Base-by-base conservation (phyloP, 1,284 basidiomycete genomes). In the Naganishia sp. region DNA sequence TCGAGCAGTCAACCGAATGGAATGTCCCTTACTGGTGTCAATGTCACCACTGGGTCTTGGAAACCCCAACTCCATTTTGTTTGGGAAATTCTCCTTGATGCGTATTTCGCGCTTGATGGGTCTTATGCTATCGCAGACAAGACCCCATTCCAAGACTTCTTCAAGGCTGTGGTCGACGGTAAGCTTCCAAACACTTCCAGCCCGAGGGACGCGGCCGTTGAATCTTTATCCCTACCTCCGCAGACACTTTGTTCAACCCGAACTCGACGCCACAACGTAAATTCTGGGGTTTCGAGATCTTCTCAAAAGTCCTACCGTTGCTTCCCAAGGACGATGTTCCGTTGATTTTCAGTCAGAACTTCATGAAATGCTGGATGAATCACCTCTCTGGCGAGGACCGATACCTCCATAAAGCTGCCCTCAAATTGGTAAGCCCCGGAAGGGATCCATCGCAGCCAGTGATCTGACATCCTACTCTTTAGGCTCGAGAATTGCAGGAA, bases 321-420 rank as follows among this genome's bases (percentile, higher is more conserved):
- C 84, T 93, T 23, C 82, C 84, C 7, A 80, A 86, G 21, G 78
- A 84, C 28, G 87, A 87, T 60, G 83, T 94, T 72, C 88, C 92
- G 0, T 87, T 92, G 83, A 83, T 98, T 21, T 96, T 98, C 79
- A 95, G 92, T 13, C 89, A 89, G 72, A 95, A 97, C 78, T 92
- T 97, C 74, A 94, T 98, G 90, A 88, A 93, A 50, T 89, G 89
- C 46, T 95, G 94, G 90, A 94, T 96, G 71, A 96, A 95, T 77
- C 93, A 98, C 75, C 84, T 99, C 23, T 89, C 91, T 0, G 89
- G 90, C 64, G 84, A 85, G 63, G 93, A 97, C 78, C 85, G 94
- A 64, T 88, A 93, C 76, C 81, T 97, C 42, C 92, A 97, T 82
- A 93, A 91, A 78, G 88, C 89, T 28, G 92, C 94, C 2, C 84